Percentiles rank a stretch among this genome's conserved stretches.
Evolutionary conservation across 202 grass and related monocot species (phyloP).

Genomic region (Eragrostis tef): DNA sequence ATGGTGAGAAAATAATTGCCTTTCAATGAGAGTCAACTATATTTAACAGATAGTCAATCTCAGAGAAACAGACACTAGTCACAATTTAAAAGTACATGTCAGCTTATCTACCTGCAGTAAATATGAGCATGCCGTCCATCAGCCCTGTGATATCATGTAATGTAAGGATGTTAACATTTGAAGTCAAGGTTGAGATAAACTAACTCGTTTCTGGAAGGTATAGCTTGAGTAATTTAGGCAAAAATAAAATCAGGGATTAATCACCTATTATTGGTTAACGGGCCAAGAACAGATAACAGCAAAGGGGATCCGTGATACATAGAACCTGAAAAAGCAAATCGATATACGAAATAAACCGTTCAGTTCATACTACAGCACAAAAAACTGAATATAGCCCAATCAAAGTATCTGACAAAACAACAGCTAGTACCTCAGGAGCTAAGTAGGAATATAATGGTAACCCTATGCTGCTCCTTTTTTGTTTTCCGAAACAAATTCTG

Average conservation of each 20-base stretch:
- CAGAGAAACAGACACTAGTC: constrained; percentile 30
- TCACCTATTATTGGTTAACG: constrained; percentile 73
- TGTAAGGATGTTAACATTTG: constrained; percentile 47
- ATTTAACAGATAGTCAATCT: constrained; percentile 5
- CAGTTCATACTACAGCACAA: constrained; percentile 25
- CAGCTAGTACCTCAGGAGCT: neutral
- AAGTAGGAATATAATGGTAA: neutral
- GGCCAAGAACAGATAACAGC: constrained; percentile 79
- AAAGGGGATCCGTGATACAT: constrained; percentile 97
- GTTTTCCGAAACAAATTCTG: neutral
- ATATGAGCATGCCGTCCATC: constrained; percentile 60
- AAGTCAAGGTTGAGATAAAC: neutral
- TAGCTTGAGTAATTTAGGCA: neutral
- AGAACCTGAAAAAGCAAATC: constrained; percentile 72
- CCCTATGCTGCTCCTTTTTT: neutral
- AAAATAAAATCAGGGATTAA: constrained; percentile 24
- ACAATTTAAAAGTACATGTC: constrained; percentile 4
- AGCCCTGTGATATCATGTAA: constrained; percentile 58
- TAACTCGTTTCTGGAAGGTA: constrained; percentile 3
- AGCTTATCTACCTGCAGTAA: constrained; percentile 79
- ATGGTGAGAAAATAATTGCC: neutral
- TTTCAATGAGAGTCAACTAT: constrained; percentile 21
- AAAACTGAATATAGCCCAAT: constrained; percentile 15
- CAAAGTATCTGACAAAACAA: constrained; percentile 5
- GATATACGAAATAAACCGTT: constrained; percentile 4